A percentile compares a stretch with the other conserved stretches of the same genome.
Evolutionary conservation across 768 basidiomycete species (phyloP).

Genomic region (Pulveroboletus sp.): DNA sequence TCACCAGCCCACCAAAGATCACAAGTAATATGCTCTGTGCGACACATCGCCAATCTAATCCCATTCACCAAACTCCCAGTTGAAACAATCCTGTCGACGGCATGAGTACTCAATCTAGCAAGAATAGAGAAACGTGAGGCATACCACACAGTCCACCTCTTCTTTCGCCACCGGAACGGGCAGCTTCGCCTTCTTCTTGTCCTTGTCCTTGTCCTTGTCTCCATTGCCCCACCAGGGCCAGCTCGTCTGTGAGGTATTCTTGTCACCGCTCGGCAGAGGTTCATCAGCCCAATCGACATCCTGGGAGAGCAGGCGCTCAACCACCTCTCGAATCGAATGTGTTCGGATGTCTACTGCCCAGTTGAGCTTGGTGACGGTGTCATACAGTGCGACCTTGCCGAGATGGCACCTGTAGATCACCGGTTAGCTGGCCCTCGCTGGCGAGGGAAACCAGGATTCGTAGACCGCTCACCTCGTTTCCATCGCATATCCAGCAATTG

Average conservation of each 20-base stretch:
- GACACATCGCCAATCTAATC: constrained; percentile 1
- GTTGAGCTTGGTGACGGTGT: constrained; percentile 74
- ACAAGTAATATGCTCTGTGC: background rate
- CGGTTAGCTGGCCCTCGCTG: background rate
- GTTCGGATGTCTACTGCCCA: constrained; percentile 77
- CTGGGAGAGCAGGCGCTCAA: constrained; percentile 59
- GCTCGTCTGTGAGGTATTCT: background rate
- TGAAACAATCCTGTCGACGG: constrained; percentile 57
- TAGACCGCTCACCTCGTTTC: constrained; percentile 49
- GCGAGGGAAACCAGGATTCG: background rate
- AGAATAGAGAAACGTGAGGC: constrained; percentile 21
- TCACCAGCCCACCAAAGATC: background rate
- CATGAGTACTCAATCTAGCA: background rate
- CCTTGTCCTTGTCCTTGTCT: constrained; percentile 29
- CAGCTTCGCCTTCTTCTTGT: constrained; percentile 18
- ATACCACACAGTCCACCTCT: constrained; percentile 64
- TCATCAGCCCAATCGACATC: constrained; percentile 48
- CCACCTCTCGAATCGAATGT: constrained; percentile 64
- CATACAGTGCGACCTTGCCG: constrained; percentile 77
- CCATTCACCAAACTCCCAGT: constrained; percentile 61
- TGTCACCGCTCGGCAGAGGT: constrained; percentile 5
- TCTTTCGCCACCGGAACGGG: constrained; percentile 45
- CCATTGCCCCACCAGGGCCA: constrained; percentile 31
- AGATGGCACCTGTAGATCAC: constrained; percentile 65
- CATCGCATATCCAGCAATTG: constrained; percentile 80